Evolutionary conservation across 495 filamentous ascomycete genomes (phyloP), one percentile per base, ranked within the genome.

Genomic region (Aspergillus campestris): DNA sequence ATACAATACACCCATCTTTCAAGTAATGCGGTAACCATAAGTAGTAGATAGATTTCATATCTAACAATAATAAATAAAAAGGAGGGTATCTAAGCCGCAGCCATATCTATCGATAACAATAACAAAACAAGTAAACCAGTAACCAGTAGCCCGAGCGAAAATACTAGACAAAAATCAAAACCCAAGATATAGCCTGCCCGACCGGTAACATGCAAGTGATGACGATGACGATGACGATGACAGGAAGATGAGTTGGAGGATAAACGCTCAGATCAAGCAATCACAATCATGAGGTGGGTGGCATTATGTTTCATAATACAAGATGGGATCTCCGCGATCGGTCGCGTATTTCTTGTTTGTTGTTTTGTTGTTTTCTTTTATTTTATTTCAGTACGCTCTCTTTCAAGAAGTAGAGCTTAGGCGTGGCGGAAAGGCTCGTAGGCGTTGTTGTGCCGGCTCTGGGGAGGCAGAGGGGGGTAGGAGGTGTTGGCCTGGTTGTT

Each of bases 361-460:
- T 28, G 39, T 40, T 44, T 47, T 52, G 48, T 45, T 34, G 44
- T 45, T 31, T 32, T 31, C 5, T 24, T 31, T 36, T 11, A 12
- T 42, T 44, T 8, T 7, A 8, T 24, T 18, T 7, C 4, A 33
- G 18, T 28, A 31, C 6, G 6, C 5, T 6, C 24, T 36, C 27
- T 33, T 27, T 13, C 18, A 11, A n/a, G 8, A 18, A 15, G 6
- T 38, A n/a, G n/a, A n/a, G 31, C 51, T 64, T 66, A 70, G 34
- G 59, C 62, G 45, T 72, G 69, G 40, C 69, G 66, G 67, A 65
- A 72, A 3, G 69, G 69, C 55, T 72, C 69, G 41, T 72, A 72
- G 33, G 67, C 58, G 45, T 56, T 68, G 1, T 55, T 54, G 12
- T 55, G 58, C 48, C 57, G 50, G 32, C 48, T 44, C 7, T 50